Evolutionary conservation across 2,329 filamentous ascomycete species (phyloP), one percentile per base, ranked within the genome.

Genomic region (Domatiomyces catenatus): DNA sequence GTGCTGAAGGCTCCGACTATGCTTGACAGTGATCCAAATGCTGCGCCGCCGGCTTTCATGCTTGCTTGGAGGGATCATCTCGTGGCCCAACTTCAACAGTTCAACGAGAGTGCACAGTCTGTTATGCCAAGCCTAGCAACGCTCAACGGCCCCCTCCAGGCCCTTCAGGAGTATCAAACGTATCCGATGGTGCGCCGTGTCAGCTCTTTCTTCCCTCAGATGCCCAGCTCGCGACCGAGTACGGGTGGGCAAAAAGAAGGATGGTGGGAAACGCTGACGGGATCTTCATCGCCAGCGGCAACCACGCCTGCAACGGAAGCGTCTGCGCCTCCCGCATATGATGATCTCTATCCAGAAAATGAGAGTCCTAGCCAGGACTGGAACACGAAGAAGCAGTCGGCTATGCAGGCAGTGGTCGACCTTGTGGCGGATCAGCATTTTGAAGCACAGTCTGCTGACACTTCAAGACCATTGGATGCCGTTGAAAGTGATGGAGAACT

Each of bases 31-130:
- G 20, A 47, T 10, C 44, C 47, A 26, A 45, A 48, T 36, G 44
- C 15, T 5, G 18, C 51, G 17, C 77, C 80, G 2, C 72, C 75
- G 2, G 76, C 79, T 3, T 76, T 83, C 46, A 76, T 86, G 60
- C 73, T 79, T 47, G 83, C 82, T 12, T 76, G 86, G 67, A 80
- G 82, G 59, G 83, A 88, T 50, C 83, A 89, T 52, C 67, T 90
- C 18, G 74, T 81, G 22, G 75, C 81, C 17, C 84, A 88, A 61
- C 74, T 89, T 46, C 81, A 89, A 51, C 81, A 88, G 52, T 75
- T 89, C 60, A 86, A 88, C 61, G 81, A 86, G 62, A 79, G 74
- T 45, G 75, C 86, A 70, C 73, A 77, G 36, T 70, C 80, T 64
- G 75, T 80, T 45, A 71, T 86, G 59, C 81, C 82, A 47, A 83